Percentiles rank a stretch among this genome's conserved stretches.
These are phyloP conservation scores for Lactifluus rugatus DNA, from an alignment of 768 basidiomycete genomes.

Conservation along the genomic window DNA sequence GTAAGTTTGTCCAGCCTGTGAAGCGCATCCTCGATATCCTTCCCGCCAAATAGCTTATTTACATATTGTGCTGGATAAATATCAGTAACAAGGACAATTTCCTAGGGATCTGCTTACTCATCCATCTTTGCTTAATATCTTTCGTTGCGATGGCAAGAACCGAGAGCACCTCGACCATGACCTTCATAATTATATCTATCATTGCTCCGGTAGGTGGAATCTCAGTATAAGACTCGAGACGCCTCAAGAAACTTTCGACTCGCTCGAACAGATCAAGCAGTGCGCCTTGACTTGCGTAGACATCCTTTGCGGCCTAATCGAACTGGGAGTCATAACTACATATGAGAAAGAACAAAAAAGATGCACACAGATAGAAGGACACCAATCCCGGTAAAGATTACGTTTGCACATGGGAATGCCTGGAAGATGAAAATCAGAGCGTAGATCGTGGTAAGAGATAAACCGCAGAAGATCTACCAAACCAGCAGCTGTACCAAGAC, in stretches of 20 bases:
- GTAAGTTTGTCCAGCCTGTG: background rate
- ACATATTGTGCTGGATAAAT: background rate
- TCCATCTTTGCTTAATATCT: background rate
- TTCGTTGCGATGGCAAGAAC: background rate
- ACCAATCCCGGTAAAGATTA: background rate
- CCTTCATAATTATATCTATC: background rate
- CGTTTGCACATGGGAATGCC: background rate
- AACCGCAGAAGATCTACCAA: background rate
- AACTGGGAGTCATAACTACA: background rate
- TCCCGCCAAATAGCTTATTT: background rate
- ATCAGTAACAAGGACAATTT: background rate
- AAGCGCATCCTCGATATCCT: background rate
- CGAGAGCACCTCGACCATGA: background rate
- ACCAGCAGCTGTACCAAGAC: background rate
- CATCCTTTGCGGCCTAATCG: background rate
- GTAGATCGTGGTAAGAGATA: background rate
- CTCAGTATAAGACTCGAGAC: background rate
- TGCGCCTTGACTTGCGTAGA: background rate
- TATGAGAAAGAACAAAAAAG: background rate
- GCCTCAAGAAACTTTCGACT: background rate
- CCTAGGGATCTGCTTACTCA: background rate
- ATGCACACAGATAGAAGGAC: background rate
- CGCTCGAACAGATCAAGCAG: background rate
- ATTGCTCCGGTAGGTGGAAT: background rate
- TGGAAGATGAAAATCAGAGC: background rate